Evolutionary conservation across 768 basidiomycete species (phyloP).

Genomic region (Macrolepiota dolichaula): DNA sequence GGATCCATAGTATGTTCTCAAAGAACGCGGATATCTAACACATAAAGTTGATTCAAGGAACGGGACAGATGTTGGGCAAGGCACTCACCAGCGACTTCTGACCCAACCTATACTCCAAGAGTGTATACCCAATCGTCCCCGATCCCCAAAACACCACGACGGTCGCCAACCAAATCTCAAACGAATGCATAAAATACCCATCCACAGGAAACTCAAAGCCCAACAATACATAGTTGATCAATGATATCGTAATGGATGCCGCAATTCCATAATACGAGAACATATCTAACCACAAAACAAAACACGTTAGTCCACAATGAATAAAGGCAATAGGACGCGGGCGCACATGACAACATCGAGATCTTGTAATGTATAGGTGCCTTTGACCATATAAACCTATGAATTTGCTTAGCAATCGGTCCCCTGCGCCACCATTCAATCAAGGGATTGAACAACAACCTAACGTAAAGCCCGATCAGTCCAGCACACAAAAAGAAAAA

Average conservation of each 20-base stretch:
- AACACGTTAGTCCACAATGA: not conserved
- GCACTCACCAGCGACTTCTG: conserved; percentile 44
- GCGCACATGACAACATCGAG: conserved; percentile 66
- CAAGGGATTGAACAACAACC: conserved; percentile 81
- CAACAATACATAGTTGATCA: conserved; percentile 74
- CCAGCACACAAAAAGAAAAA: too few species aligned
- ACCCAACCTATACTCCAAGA: conserved; percentile 73
- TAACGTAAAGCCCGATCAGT: too few species aligned
- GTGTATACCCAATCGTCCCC: conserved; percentile 67
- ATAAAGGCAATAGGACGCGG: conserved; percentile 1
- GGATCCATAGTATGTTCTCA: conserved; percentile 64
- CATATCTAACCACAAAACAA: conserved; percentile 35
- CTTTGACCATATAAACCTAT: conserved; percentile 68
- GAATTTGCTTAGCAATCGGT: conserved; percentile 75
- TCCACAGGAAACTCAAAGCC: conserved; percentile 73
- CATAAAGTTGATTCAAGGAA: too few species aligned
- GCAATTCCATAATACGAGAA: conserved; percentile 67
- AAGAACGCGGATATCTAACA: conserved; percentile 41
- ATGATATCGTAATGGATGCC: conserved; percentile 57
- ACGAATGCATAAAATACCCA: conserved; percentile 73
- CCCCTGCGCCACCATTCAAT: conserved; percentile 73
- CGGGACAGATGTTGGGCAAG: too few species aligned
- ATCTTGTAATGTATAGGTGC: conserved; percentile 84
- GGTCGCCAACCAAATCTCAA: conserved; percentile 79
- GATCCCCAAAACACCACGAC: conserved; percentile 75